Evolutionary conservation across 345 rosid species (phyloP).

Genomic region (Eucalyptus sp.): DNA sequence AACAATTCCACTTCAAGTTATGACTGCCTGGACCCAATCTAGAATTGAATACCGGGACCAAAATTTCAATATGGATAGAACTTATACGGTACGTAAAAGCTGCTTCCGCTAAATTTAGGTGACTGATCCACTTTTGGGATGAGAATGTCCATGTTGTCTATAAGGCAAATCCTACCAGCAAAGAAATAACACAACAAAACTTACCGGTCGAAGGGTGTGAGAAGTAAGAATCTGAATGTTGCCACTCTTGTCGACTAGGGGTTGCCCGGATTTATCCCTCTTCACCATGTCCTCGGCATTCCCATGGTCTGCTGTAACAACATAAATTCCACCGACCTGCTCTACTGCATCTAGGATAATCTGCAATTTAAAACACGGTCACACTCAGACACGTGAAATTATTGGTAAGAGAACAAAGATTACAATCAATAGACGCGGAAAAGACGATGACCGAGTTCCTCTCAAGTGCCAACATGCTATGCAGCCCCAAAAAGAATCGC

Average conservation of each 20-base stretch:
- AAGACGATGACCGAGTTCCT: background rate
- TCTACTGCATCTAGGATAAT: constrained; percentile 82
- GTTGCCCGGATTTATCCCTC: constrained; percentile 79
- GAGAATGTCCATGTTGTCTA: background rate
- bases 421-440: background rate
- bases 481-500: background rate
- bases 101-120: background rate
- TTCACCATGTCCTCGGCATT: constrained; percentile 99
- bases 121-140: background rate
- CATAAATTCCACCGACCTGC: constrained; percentile 81
- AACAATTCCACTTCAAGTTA: background rate
- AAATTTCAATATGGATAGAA: background rate
- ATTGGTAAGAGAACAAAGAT: background rate
- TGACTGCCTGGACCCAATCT: background rate
- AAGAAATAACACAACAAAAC: background rate
- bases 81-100: background rate
- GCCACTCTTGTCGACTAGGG: constrained; percentile 59
- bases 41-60: background rate
- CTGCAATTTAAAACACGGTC: constrained; percentile 20
- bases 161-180: background rate
- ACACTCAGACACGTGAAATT: background rate
- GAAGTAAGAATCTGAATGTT: constrained; percentile 86
- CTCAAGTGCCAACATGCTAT: background rate
- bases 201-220: constrained; percentile 93
- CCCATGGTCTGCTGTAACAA: constrained; percentile 96